These are phyloP conservation scores for Ramalina intermedia DNA, from an alignment of 495 filamentous ascomycete species.

Conservation along the genomic window DNA sequence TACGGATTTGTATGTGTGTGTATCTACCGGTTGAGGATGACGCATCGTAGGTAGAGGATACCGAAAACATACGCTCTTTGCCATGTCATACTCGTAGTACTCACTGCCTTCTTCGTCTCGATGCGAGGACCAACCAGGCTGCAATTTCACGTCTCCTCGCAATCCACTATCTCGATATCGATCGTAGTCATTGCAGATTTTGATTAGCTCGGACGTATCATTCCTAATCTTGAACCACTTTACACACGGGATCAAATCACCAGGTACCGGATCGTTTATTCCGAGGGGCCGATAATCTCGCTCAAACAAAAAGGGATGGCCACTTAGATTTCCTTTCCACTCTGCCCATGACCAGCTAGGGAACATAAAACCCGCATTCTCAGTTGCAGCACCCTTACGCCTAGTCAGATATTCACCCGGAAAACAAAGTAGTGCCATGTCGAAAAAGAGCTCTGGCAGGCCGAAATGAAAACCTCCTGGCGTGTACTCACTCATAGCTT, in stretches of 20 bases:
- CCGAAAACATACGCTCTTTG: background rate
- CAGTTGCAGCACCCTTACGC: background rate
- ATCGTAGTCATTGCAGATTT: background rate
- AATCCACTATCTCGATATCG: background rate
- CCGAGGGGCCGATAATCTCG: too few species aligned
- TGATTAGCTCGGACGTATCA: background rate
- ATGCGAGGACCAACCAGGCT: background rate
- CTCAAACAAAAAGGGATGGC: too few species aligned
- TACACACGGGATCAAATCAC: background rate
- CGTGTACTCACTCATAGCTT: background rate
- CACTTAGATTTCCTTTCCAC: too few species aligned
- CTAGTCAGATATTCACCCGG: constrained; percentile 12
- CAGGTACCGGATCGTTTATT: too few species aligned
- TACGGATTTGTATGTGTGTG: background rate
- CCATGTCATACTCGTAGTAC: background rate
- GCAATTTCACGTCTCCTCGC: background rate
- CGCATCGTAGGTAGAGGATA: background rate
- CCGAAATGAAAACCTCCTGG: background rate
- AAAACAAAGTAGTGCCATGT: background rate
- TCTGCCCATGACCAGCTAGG: too few species aligned
- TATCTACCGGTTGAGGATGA: background rate
- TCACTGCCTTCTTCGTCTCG: background rate
- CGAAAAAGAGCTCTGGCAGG: background rate
- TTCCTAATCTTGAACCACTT: background rate
- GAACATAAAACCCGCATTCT: too few species aligned